These are phyloP conservation scores for Ceratocystis papillata DNA, from an alignment of 2,329 filamentous ascomycete genomes.

Conservation along the genomic window DNA sequence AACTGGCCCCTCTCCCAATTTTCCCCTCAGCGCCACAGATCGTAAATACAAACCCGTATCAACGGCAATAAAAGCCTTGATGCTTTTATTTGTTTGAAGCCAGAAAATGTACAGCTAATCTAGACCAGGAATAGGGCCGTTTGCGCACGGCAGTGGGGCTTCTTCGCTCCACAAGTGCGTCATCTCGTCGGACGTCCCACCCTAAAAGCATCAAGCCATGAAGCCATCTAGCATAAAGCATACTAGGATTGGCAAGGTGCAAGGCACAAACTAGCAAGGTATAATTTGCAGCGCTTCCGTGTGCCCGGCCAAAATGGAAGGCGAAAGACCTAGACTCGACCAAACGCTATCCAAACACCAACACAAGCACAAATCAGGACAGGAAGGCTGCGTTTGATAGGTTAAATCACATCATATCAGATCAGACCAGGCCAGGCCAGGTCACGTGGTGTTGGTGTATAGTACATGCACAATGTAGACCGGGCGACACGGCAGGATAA, in stretches of 20 bases:
- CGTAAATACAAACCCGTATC: neutral
- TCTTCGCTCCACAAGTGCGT: slow-evolving; percentile 16
- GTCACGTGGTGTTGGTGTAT: slow-evolving; percentile 1
- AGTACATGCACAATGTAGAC: neutral
- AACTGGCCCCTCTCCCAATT: neutral
- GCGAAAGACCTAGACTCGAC: neutral
- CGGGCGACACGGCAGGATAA: neutral
- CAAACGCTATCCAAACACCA: too few relatives aligned
- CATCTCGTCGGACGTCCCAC: slow-evolving; percentile 3
- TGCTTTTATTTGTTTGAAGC: neutral
- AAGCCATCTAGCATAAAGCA: too few relatives aligned
- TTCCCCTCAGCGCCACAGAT: neutral
- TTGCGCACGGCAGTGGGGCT: slow-evolving; percentile 4
- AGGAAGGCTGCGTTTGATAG: too few relatives aligned
- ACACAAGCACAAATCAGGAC: neutral
- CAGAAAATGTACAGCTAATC: neutral
- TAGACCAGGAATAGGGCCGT: slow-evolving; percentile 21
- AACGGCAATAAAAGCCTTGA: neutral
- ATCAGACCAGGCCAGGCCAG: neutral
- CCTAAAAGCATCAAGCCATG: too few relatives aligned
- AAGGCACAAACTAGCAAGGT: neutral
- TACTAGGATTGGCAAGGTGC: neutral
- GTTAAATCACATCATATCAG: neutral
- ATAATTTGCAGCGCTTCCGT: slow-evolving; percentile 5
- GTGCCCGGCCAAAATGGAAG: neutral